Evolutionary conservation across 257 asterid genomes (phyloP), one percentile per base, ranked within the genome.

Genomic region (Plantago major): DNA sequence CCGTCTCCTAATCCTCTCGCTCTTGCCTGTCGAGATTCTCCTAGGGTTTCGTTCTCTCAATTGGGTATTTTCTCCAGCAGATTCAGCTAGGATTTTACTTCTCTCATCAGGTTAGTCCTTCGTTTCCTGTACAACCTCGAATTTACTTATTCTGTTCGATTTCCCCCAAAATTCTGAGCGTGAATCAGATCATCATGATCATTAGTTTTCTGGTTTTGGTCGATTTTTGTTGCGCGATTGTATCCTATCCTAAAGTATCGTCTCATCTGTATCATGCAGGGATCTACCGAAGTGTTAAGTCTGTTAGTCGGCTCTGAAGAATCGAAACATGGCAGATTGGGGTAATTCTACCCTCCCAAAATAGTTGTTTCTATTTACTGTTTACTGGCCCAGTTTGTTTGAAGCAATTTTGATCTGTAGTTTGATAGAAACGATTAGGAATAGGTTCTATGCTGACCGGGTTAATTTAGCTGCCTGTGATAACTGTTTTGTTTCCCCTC

Each of bases 281-380:
- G 75, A 44, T 49, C 70, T 51, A 3, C 38, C 15, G 54, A 37
- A 38, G 11, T 45, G 67, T 60, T 70, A 67, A 71, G 73, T 46
- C 30, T 30, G 51, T 56, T 55, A 22, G 42, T 60, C 19, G 68
- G 55, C 42, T 62, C 6, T 30, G 76, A 60, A 67, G 79, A 60
- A 69, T 46, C 61, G 62, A 52, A 45, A 65, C 8, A 89, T 89
- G 96, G 96, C 82, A 67, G 95, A 84, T 64, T 89, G 96, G 96
- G 96, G 96, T 89, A 72, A 71, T 58, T 51, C 3, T 60, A 38
- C 19, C 46, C n/a, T n/a, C n/a, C n/a, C n/a, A n/a, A n/a, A n/a
- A n/a, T n/a, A n/a, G n/a, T n/a, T 16, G 6, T n/a, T 50, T 12
- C 15, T 5, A 26, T 46, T 18, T 3, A 11, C 22, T 3, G 68